phyloP scores from a whole-genome alignment of 768 basidiomycete genomes.

The Leccinellum luteum region DNA sequence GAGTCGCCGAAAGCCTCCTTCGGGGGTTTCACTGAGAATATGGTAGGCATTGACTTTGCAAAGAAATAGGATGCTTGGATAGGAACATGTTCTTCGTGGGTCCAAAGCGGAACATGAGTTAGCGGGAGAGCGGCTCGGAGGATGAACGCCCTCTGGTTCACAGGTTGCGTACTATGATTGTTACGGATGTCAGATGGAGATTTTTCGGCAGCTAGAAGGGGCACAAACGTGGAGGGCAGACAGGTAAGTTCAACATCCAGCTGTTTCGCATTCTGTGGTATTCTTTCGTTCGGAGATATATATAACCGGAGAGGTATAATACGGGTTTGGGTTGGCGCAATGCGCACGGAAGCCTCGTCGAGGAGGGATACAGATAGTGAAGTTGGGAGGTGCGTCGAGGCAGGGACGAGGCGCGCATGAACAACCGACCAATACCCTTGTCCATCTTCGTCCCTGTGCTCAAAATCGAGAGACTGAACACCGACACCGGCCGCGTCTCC shows the following conservation, averaged over 20 bases:
- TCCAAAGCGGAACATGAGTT: slow-evolving; percentile 45
- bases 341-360: slow-evolving; percentile 24
- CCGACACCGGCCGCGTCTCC: slow-evolving; percentile 69
- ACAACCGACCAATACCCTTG: slow-evolving; percentile 57
- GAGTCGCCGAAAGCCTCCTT: slow-evolving; percentile 25
- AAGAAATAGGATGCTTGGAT: slow-evolving; percentile 62
- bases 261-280: slow-evolving; percentile 31
- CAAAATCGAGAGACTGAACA: slow-evolving; percentile 42
- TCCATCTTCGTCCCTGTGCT: background rate
- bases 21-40: slow-evolving; percentile 61
- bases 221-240: slow-evolving; percentile 5
- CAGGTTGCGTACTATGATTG: background rate
- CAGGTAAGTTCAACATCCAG: slow-evolving; percentile 41
- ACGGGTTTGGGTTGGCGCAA: slow-evolving; percentile 65
- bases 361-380: slow-evolving; percentile 22
- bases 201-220: background rate
- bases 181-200: background rate
- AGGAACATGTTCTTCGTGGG: slow-evolving; percentile 29
- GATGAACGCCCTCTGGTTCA: slow-evolving; percentile 1
- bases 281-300: slow-evolving; percentile 35
- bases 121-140: slow-evolving; percentile 44
- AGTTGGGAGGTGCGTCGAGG: slow-evolving; percentile 1
- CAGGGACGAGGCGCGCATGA: slow-evolving; percentile 9
- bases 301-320: slow-evolving; percentile 51
- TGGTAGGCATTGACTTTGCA: slow-evolving; percentile 50